phyloP scores from a whole-genome alignment of 805 yeast genomes.

The Wickerhamiella brachini region DNA sequence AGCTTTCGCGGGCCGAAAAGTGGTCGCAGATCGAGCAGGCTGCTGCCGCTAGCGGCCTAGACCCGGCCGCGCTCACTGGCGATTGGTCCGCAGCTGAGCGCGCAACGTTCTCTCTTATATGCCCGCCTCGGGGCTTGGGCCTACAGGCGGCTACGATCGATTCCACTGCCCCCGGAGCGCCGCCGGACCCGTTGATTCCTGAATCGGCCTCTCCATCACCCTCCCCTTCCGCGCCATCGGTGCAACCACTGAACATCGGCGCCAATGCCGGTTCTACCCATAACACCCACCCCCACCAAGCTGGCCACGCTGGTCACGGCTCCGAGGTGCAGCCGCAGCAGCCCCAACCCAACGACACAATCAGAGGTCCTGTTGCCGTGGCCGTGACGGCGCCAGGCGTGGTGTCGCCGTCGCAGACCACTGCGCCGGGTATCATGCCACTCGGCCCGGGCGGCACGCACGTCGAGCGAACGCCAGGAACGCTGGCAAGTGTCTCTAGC shows the following conservation, averaged over 20 bases:
- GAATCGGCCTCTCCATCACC: background rate
- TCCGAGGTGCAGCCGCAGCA: background rate
- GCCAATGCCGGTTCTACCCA: background rate
- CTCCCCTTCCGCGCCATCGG: background rate
- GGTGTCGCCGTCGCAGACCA: background rate
- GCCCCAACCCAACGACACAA: background rate
- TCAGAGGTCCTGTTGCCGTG: background rate
- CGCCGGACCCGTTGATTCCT: slow-evolving; percentile 2
- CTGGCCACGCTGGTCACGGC: no score
- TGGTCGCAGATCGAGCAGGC: slow-evolving; percentile 30
- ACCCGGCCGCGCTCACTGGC: background rate
- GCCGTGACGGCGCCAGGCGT: background rate
- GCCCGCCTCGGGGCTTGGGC: background rate
- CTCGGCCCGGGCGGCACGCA: background rate
- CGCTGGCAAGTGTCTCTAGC: background rate
- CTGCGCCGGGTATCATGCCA: background rate
- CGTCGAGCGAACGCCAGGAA: background rate
- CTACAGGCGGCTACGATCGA: background rate
- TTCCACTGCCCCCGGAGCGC: slow-evolving; percentile 1
- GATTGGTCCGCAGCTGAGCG: background rate
- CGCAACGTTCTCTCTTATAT: background rate
- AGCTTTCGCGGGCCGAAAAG: slow-evolving; percentile 39
- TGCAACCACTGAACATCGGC: background rate
- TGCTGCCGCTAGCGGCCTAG: background rate
- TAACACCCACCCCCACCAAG: no score